Evolutionary conservation across 805 yeast species (phyloP).

Genomic region (Candida pseudofarinosa): DNA sequence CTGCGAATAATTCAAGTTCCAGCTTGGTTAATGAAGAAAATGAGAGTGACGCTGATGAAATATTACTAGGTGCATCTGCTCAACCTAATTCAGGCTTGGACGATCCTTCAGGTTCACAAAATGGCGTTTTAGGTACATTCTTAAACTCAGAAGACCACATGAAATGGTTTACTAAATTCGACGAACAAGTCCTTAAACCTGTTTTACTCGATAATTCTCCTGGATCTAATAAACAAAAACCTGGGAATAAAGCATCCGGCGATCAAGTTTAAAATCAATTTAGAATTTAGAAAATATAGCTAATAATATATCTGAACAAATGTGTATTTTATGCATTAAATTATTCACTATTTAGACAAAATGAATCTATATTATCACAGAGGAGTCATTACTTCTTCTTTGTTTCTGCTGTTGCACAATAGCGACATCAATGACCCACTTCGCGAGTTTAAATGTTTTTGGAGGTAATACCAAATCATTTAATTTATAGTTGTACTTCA

Average conservation of each 20-base stretch:
- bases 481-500: constrained; percentile 57
- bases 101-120: constrained; percentile 5
- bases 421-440: constrained; percentile 68
- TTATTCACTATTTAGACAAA: background rate
- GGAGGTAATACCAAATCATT: constrained; percentile 63
- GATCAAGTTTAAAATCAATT: background rate
- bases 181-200: constrained; percentile 90
- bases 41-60: constrained; percentile 38
- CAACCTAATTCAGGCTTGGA: constrained; percentile 1
- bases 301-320: background rate
- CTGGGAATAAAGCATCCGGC: background rate
- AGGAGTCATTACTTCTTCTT: background rate
- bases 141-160: constrained; percentile 67
- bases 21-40: constrained; percentile 17
- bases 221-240: constrained; percentile 6
- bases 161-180: constrained; percentile 90
- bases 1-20: constrained; percentile 15
- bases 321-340: background rate
- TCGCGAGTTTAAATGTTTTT: constrained; percentile 63
- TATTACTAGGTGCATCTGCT: constrained; percentile 13
- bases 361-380: background rate
- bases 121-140: constrained; percentile 38
- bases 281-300: no score
- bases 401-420: constrained; percentile 38
- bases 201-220: constrained; percentile 69